Base-by-base conservation (phyloP, 148 eudicot species). In the Camellia lanceoleosa region DNA sequence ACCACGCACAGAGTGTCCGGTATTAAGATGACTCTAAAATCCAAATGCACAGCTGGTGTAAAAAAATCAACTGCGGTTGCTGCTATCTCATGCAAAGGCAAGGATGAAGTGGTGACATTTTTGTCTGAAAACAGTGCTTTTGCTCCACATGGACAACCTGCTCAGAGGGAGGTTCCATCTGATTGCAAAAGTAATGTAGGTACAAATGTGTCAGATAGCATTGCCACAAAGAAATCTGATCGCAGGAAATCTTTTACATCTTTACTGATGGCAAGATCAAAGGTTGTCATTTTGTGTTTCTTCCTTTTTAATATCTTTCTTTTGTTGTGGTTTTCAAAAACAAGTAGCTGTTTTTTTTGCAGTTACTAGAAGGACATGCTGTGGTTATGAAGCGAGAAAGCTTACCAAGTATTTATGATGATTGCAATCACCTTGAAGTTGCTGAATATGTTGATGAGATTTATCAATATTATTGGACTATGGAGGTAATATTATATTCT, bases 381-480 rank as follows among this genome's bases (percentile, higher is more conserved):
- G 86, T 81, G 76, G 83, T 68, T 79, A 42, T 41, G 9, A 82
- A 88, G 75, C 86, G 78, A 79, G 88, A 91, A 78, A 78, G 74
- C 30, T 75, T 93, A 66, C 92, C 92, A 3, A 83, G 79, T 70
- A 90, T 95, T 60, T 92, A 95, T 84, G 94, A 91, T 80, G 84
- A 87, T 68, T 74, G 86, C 77, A 93, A 95, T 88, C 97, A 90
- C 79, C 92, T 93, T 74, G 98, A 95, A 88, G 98, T 93, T 79
- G 82, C 90, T 84, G 98, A 95, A 80, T 95, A 95, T 83, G 93
- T 95, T 68, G 98, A 95, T 81, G 97, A 93, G 73, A 93, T 95
- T 81, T 95, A 95, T 81, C 90, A 85, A 47, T 92, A 95, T 84
- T 93, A 95, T 79, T 95, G 98, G 98, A 82, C 85, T 78, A 84